Evolutionary conservation across 805 yeast species (phyloP), one percentile per base, ranked within the genome.

Genomic region (Candida arabinofermentans): DNA sequence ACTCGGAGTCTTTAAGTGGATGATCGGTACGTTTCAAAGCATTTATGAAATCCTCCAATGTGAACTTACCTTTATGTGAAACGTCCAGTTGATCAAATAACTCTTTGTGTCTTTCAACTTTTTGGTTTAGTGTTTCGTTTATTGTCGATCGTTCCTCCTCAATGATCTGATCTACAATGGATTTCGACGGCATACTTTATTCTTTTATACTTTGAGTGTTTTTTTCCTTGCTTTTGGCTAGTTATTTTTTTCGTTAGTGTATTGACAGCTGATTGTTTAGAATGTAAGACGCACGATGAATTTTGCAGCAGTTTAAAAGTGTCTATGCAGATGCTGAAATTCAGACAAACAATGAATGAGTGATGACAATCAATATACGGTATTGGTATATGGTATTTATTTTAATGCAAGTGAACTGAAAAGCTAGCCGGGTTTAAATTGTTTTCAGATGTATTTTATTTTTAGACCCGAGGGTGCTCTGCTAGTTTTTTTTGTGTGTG

Each of bases 1-100:
- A 79, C 5, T 75, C 74, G 21, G 79, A 77, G 42, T 77, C 70
- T 37, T 76, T 75, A 18, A 85, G 64, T 1, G 91, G 95, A 59
- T 85, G 89, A 42, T 81, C 71, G 29, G 72, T 54, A 21, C 61
- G 47, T 41, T 64, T 61, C 41, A 76, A 58, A 7, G 80, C 79
- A 27, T 60, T 52, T 40, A 67, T 66, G 55, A 77, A 75, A 41
- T 75, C 79, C 27, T 62, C 59, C 7, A 74, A 57, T 1, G 77
- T 69, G 40, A 79, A 66, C 43, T 66, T 69, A 1, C 83, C 83
- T n/a, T 62, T 58, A 18, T 68, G 59, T 19, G 64, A 48, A 14
- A 63, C 51, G 50, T 78, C 83, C 19, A 78, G 65, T 34, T 61
- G 51, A 18, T 64, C 54, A 48, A 74, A 79, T 16, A 78, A 56